Evolutionary conservation across 2,329 filamentous ascomycete genomes (phyloP), one percentile per base, ranked within the genome.

Genomic region (Plenodomus biglobosus): DNA sequence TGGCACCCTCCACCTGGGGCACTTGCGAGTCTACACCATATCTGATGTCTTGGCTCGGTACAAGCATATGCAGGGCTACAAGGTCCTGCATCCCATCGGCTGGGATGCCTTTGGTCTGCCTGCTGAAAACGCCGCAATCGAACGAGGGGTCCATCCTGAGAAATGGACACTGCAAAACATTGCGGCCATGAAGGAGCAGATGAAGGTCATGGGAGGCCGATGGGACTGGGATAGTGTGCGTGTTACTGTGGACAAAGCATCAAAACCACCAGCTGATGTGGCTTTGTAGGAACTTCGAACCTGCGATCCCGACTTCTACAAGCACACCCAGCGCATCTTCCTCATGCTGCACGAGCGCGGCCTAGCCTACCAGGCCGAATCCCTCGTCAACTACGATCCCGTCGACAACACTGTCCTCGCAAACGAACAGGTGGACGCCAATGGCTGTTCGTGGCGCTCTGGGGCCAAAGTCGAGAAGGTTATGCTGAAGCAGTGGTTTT

Each of bases 91-190:
- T 55, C 90, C 91, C n/a, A 95, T 95, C 81, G 91, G 91, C 10
- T 96, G 91, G 90, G 91, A 96, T 76, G 88, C 90, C 4, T 95
- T 96, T 73, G 91, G 91, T 1, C 76, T 96, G 46, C 91, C 91
- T 10, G 91, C 91, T 37, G 91, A 96, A 72, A 96, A 96, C 74
- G 91, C 91, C 16, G 91, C 91, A 8, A 87, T 95, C 48, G 89
- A 95, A 72, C 78, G 87, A 53, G 88, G 89, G 11, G 80, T 92
- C 51, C 83, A 88, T 63, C 90, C 91, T 1, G 86, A 82, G 7
- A 78, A 77, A 7, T 96, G 91, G 91, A 96, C 91, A 0, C 80
- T 78, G 64, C 77, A 79, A 59, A 96, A 96, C 65, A 95, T 96
- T 60, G 77, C 78, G 34, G 85, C 82, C 62, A 95, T 96, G 91